Evolutionary conservation across 2,329 filamentous ascomycete species (phyloP).

Genomic region (Penicillium sp.): DNA sequence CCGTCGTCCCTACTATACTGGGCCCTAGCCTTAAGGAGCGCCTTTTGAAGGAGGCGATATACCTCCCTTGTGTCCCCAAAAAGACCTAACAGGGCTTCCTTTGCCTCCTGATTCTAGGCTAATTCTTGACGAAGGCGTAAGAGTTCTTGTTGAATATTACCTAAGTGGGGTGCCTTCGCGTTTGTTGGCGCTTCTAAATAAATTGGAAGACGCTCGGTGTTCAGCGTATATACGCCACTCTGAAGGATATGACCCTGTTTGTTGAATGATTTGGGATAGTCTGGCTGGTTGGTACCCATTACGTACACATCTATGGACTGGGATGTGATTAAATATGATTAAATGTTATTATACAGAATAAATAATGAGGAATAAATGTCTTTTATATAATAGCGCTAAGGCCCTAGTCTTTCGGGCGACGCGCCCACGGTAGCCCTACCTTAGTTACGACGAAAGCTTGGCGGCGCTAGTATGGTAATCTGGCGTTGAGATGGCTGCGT

Average conservation of each 20-base stretch:
- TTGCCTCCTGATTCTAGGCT: constrained; percentile 12
- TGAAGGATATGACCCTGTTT: constrained; percentile 10
- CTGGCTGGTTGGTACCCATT: not conserved
- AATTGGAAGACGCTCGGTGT: constrained; percentile 11
- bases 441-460: constrained; percentile 1
- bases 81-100: constrained; percentile 6
- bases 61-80: constrained; percentile 11
- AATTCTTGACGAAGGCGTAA: constrained; percentile 14
- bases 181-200: constrained; percentile 9
- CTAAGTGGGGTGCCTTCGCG: constrained; percentile 2
- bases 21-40: constrained; percentile 2
- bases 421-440: not conserved
- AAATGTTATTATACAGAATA: not conserved
- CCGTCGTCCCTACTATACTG: not conserved
- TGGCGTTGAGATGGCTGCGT: not conserved
- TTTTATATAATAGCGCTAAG: not conserved
- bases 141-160: constrained; percentile 13
- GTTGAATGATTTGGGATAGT: not conserved
- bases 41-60: constrained; percentile 12
- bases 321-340: not conserved
- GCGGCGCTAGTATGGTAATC: not conserved
- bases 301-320: not conserved
- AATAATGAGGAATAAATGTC: not conserved
- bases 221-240: constrained; percentile 12
- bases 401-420: not conserved